phyloP scores from a whole-genome alignment of 192 early-diverging fungal species.

The Entomortierella chlamydospora region DNA sequence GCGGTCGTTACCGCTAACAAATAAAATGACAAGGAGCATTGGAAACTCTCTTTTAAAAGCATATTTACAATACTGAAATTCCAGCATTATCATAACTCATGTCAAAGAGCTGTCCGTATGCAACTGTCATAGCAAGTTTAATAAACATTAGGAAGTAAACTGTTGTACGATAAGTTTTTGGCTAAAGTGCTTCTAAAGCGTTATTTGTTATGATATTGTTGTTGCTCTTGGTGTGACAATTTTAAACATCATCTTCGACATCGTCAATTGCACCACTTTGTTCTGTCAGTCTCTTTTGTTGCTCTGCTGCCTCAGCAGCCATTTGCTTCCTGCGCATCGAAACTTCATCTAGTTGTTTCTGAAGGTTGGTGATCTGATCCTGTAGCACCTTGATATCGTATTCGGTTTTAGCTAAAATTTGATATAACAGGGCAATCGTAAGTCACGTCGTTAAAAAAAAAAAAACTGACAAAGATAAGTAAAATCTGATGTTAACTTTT shows the following conservation, averaged over 20 bases:
- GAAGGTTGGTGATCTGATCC: conserved; percentile 42
- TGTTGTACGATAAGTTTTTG: too few relatives aligned
- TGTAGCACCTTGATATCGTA: conserved; percentile 42
- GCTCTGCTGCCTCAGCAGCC: conserved; percentile 42
- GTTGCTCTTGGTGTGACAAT: neutral
- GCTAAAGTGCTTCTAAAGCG: too few relatives aligned
- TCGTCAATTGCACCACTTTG: conserved; percentile 1
- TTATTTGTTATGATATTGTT: too few relatives aligned
- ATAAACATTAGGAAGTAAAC: too few relatives aligned
- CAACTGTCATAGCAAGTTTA: too few relatives aligned
- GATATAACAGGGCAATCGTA: neutral
- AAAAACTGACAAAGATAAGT: neutral
- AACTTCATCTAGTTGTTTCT: conserved; percentile 43
- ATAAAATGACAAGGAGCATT: neutral
- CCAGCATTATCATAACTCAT: too few relatives aligned
- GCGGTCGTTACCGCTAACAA: conserved; percentile 23
- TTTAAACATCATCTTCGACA: neutral
- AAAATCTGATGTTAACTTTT: too few relatives aligned
- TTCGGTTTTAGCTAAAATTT: conserved; percentile 22
- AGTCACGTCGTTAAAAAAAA: neutral
- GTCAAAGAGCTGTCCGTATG: too few relatives aligned
- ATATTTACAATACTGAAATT: too few relatives aligned
- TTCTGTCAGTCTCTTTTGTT: conserved; percentile 26
- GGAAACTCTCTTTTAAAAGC: neutral
- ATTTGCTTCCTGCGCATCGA: conserved; percentile 44